Evolutionary conservation across 371 early-diverging fungal genomes (phyloP).

Genomic region (Haplosporangium sp.): DNA sequence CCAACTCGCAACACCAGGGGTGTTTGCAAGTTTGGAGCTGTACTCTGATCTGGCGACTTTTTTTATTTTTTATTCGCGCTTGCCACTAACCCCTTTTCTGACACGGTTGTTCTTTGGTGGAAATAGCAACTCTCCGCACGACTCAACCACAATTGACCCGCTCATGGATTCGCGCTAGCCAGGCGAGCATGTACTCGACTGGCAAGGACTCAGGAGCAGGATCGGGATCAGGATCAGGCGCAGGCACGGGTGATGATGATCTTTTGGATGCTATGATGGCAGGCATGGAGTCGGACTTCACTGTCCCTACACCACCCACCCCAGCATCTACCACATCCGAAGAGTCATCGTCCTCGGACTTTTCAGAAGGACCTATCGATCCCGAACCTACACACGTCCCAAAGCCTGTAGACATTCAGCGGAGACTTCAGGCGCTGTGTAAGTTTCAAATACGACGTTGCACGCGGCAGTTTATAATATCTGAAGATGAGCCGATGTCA

Average conservation of each 20-base stretch:
- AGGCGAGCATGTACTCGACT: conserved; percentile 42
- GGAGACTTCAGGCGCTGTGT: conserved; percentile 44
- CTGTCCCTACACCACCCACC: conserved; percentile 28
- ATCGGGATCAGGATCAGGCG: conserved; percentile 28
- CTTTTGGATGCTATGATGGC: conserved; percentile 54
- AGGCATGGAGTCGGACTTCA: conserved; percentile 43
- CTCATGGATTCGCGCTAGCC: conserved; percentile 44
- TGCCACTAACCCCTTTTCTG: not conserved
- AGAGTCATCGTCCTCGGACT: not conserved
- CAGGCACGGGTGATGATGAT: conserved; percentile 36
- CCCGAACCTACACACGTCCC: conserved; percentile 24
- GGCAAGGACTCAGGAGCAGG: conserved; percentile 9
- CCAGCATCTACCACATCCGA: conserved; percentile 4
- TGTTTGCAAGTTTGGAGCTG: no score
- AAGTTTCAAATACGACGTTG: conserved; percentile 11
- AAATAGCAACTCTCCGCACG: conserved; percentile 24
- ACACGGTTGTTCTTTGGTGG: not conserved
- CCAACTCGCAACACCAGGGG: no score
- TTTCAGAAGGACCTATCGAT: conserved; percentile 15
- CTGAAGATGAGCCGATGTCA: no score
- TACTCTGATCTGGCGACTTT: no score
- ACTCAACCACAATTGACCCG: conserved; percentile 19
- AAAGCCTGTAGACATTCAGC: conserved; percentile 44
- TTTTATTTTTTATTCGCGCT: no score
- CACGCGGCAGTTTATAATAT: no score